Percentiles rank a stretch among this genome's conserved stretches.
Conservation (phyloP, 1,139 yeast species). For the Taphrina populina region DNA sequence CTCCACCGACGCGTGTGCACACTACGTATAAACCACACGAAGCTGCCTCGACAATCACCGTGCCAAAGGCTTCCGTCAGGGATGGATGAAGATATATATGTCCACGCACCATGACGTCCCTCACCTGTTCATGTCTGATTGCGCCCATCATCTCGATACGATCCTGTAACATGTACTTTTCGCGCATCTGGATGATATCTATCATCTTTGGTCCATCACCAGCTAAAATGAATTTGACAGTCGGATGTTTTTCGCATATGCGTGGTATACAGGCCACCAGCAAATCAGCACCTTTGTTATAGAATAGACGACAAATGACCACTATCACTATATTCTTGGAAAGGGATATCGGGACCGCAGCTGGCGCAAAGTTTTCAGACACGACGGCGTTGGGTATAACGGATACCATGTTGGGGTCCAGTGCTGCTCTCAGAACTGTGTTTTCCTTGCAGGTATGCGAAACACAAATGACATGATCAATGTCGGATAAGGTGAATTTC, state of each 20-base stretch:
- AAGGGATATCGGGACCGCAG: constrained; percentile 36
- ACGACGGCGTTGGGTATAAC: constrained; percentile 97
- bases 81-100: constrained; percentile 93
- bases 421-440: constrained; percentile 79
- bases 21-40: constrained; percentile 93
- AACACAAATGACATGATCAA: constrained; percentile 91
- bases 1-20: constrained; percentile 95
- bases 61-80: constrained; percentile 95
- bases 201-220: constrained; percentile 97
- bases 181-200: constrained; percentile 94
- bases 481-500: constrained; percentile 78
- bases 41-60: constrained; percentile 96
- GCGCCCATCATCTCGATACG: constrained; percentile 83
- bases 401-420: constrained; percentile 74
- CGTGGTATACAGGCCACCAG: constrained; percentile 82
- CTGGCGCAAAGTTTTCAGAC: constrained; percentile 74
- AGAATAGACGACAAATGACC: constrained; percentile 84
- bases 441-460: constrained; percentile 93
- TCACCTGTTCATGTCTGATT: constrained; percentile 85
- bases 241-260: constrained; percentile 63
- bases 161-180: constrained; percentile 78
- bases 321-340: constrained; percentile 65
- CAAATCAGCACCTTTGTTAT: constrained; percentile 95
- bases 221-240: constrained; percentile 79
- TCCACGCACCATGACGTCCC: constrained; percentile 87